These are phyloP conservation scores for Cephalotrichum gorgonifer DNA, from an alignment of 2,329 filamentous ascomycete genomes.

Conservation along the genomic window DNA sequence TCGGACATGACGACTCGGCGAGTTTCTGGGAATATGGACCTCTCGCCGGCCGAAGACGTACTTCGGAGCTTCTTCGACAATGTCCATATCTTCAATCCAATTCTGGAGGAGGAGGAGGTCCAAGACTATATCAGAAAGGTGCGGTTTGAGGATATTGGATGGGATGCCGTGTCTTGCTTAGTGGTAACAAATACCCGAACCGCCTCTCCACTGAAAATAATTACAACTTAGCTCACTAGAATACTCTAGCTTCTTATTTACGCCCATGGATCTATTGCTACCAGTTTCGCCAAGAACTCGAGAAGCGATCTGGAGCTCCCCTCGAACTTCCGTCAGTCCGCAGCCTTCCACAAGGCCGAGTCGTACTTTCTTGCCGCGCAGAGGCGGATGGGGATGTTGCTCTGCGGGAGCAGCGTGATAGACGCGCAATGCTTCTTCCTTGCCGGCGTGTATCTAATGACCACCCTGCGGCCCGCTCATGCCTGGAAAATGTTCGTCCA, in stretches of 20 bases:
- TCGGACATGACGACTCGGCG: neutral
- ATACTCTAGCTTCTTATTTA: neutral
- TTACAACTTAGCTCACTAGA: neutral
- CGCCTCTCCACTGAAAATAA: neutral
- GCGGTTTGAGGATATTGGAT: neutral
- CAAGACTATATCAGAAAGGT: neutral
- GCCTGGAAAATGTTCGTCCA: slow-evolving; percentile 11
- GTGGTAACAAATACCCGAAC: neutral
- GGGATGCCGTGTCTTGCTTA: neutral
- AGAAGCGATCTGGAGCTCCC: neutral
- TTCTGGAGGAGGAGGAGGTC: neutral
- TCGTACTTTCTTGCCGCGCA: slow-evolving; percentile 8
- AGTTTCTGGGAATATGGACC: neutral
- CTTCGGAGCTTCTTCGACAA: neutral
- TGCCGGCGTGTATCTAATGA: slow-evolving; percentile 11
- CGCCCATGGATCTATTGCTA: neutral
- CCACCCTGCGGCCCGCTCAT: slow-evolving; percentile 7
- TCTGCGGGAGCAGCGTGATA: slow-evolving; percentile 6
- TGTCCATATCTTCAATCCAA: neutral
- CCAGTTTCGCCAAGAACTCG: neutral
- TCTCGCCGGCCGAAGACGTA: neutral
- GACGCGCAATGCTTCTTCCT: slow-evolving; percentile 9
- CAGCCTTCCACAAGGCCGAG: neutral
- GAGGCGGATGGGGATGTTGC: slow-evolving; percentile 7
- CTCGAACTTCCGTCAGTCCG: neutral